phyloP scores from a whole-genome alignment of 495 filamentous ascomycete species.

The Tuber borchii region DNA sequence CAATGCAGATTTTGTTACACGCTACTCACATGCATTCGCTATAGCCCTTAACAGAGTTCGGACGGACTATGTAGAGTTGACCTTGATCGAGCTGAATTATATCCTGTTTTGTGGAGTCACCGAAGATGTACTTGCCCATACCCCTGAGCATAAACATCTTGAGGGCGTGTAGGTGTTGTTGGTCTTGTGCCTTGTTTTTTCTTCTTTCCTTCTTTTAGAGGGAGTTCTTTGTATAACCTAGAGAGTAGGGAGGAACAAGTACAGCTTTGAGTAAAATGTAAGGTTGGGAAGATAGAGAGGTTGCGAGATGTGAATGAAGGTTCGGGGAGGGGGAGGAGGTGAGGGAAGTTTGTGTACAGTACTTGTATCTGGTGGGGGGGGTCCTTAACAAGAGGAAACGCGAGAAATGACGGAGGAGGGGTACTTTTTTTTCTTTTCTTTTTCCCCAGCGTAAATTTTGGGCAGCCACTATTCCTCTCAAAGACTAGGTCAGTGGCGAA shows the following conservation, averaged over 20 bases:
- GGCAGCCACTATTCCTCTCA: no score
- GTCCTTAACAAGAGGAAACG: conserved; percentile 17
- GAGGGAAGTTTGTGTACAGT: conserved; percentile 4
- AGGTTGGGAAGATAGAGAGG: not conserved
- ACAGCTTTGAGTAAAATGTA: not conserved
- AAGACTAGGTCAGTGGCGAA: no score
- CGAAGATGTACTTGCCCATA: conserved; percentile 87
- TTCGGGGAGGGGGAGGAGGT: not conserved
- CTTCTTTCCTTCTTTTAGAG: conserved; percentile 5
- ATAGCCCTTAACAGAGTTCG: conserved; percentile 89
- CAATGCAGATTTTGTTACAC: not conserved
- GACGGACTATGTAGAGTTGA: conserved; percentile 93
- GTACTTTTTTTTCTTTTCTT: not conserved
- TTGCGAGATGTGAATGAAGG: conserved; percentile 3
- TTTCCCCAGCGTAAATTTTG: no score
- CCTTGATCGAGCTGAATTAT: conserved; percentile 92
- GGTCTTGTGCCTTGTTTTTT: conserved; percentile 11
- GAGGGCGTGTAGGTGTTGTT: not conserved
- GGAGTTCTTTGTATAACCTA: not conserved
- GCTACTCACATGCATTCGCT: conserved; percentile 71
- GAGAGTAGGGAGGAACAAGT: not conserved
- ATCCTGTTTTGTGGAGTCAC: conserved; percentile 81
- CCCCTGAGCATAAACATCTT: conserved; percentile 70
- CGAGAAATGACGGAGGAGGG: conserved; percentile 35
- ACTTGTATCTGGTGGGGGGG: conserved; percentile 24